A percentile compares a stretch with the other conserved stretches of the same genome.
These are phyloP conservation scores for Senna tora DNA, from an alignment of 306 rosid genomes.

Conservation along the genomic window DNA sequence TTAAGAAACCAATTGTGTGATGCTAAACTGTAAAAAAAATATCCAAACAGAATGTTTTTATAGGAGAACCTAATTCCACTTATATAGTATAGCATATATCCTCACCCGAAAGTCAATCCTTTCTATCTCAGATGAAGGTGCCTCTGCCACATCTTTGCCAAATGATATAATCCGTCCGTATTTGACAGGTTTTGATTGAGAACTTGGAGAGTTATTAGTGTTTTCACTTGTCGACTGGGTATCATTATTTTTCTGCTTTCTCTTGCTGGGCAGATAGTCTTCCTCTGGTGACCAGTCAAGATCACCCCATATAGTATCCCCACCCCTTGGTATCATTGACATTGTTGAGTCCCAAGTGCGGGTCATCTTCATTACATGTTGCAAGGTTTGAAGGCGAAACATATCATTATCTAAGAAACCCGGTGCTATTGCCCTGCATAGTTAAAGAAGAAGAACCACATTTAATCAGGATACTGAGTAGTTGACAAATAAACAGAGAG, in stretches of 20 bases:
- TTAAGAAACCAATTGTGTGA: not conserved
- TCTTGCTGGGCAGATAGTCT: slow-evolving; percentile 47
- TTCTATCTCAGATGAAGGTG: slow-evolving; percentile 62
- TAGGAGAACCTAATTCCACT: not conserved
- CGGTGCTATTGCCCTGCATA: slow-evolving; percentile 75
- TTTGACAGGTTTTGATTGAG: slow-evolving; percentile 43
- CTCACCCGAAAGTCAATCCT: slow-evolving; percentile 69
- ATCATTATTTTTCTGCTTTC: slow-evolving; percentile 44
- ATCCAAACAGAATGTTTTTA: not conserved
- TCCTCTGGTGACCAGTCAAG: slow-evolving; percentile 92
- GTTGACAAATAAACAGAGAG: not conserved
- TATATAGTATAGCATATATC: not conserved
- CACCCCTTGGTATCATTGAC: slow-evolving; percentile 94
- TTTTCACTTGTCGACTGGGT: slow-evolving; percentile 40
- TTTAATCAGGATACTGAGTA: slow-evolving; percentile 25
- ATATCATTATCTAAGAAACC: slow-evolving; percentile 78
- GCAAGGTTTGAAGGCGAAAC: slow-evolving; percentile 82
- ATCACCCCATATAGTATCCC: slow-evolving; percentile 85
- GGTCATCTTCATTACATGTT: slow-evolving; percentile 80
- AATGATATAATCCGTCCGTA: slow-evolving; percentile 84
- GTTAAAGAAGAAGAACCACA: slow-evolving; percentile 33
- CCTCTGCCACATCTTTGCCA: slow-evolving; percentile 74
- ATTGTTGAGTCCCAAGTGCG: slow-evolving; percentile 93
- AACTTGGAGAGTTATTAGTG: slow-evolving; percentile 29
- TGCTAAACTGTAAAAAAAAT: not conserved